Evolutionary conservation across 2,329 filamentous ascomycete species (phyloP).

Genomic region (Geosmithia putterillii): DNA sequence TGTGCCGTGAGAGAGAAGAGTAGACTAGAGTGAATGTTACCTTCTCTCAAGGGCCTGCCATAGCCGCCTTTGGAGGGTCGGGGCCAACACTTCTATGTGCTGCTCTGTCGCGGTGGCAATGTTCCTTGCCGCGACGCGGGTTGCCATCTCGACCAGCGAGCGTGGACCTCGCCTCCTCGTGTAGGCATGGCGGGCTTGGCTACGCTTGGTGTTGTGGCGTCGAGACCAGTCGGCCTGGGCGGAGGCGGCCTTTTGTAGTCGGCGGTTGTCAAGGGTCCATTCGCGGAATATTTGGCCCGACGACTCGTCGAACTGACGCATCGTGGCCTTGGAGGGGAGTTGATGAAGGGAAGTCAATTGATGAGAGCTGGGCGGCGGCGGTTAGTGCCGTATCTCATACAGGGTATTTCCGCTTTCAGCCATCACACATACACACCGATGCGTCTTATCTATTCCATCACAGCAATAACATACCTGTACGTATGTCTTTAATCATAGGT

Average conservation of each 20-base stretch:
- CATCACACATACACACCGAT: too few relatives aligned
- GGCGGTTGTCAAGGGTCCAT: conserved; percentile 20
- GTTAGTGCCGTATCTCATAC: too few relatives aligned
- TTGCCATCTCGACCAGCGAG: conserved; percentile 24
- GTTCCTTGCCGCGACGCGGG: conserved; percentile 22
- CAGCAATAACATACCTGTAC: too few relatives aligned
- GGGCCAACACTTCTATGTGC: conserved; percentile 20
- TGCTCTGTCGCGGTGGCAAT: conserved; percentile 19
- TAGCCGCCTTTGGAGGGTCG: conserved; percentile 19
- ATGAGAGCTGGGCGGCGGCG: too few relatives aligned
- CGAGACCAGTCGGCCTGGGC: conserved; percentile 22
- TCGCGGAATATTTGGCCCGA: conserved; percentile 23
- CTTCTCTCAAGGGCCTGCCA: conserved; percentile 27
- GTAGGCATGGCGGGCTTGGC: conserved; percentile 13
- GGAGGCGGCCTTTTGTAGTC: conserved; percentile 8
- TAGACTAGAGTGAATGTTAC: conserved; percentile 11
- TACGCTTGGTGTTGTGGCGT: conserved; percentile 4
- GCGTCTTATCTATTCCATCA: too few relatives aligned
- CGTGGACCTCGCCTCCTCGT: conserved; percentile 18
- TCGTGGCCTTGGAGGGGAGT: too few relatives aligned
- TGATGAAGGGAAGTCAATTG: too few relatives aligned
- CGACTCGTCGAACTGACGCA: background rate
- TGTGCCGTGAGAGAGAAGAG: background rate
- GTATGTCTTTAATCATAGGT: too few relatives aligned
- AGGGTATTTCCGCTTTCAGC: too few relatives aligned